phyloP scores from a whole-genome alignment of 257 asterid genomes.

The Nicotiana tabacum region DNA sequence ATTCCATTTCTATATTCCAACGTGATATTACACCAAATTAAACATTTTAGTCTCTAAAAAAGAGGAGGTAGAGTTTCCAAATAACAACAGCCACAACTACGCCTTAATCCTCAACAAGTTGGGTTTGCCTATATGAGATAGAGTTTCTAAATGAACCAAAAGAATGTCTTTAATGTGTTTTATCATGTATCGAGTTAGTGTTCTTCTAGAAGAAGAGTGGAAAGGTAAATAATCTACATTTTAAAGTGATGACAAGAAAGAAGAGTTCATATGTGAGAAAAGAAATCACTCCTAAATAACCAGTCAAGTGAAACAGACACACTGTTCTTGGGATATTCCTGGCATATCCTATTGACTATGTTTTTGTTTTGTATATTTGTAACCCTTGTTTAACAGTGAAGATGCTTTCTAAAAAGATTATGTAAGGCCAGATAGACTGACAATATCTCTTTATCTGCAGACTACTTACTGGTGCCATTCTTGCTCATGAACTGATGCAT shows the following conservation, averaged over 20 bases:
- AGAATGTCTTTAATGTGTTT: not conserved
- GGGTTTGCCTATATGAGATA: too few relatives aligned
- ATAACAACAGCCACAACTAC: too few relatives aligned
- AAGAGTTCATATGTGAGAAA: not conserved
- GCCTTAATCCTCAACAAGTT: too few relatives aligned
- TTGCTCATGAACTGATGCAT: constrained; percentile 94
- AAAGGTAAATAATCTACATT: not conserved
- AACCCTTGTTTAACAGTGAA: not conserved
- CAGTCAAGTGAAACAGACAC: not conserved
- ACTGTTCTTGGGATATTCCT: not conserved
- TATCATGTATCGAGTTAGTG: not conserved
- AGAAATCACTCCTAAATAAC: not conserved
- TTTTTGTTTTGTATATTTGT: not conserved
- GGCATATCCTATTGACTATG: not conserved
- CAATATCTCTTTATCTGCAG: constrained; percentile 34
- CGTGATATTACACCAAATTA: too few relatives aligned
- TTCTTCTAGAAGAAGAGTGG: not conserved
- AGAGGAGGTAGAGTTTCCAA: too few relatives aligned
- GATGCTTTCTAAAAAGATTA: not conserved
- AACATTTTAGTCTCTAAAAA: too few relatives aligned
- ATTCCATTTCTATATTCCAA: too few relatives aligned
- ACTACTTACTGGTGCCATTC: constrained; percentile 86
- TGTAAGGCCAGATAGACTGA: not conserved
- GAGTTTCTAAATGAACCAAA: not conserved
- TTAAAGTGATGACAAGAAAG: not conserved